Conservation (phyloP, 306 rosid genomes). For the Potentilla sterilis region DNA sequence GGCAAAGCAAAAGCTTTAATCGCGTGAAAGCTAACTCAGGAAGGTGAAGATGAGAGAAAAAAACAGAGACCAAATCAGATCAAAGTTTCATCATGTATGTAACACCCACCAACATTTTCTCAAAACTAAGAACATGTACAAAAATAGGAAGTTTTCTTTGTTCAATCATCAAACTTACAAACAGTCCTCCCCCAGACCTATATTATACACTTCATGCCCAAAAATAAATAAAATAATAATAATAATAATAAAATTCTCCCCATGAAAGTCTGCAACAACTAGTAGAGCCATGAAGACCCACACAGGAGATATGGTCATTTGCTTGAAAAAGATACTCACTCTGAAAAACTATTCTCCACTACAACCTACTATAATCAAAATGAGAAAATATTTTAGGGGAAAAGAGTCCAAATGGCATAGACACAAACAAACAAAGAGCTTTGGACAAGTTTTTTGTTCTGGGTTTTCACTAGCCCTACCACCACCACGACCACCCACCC, state of each 20-base stretch:
- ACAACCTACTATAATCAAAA: conserved; percentile 3
- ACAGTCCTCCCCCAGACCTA: conserved; percentile 12
- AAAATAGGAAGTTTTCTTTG: conserved; percentile 4
- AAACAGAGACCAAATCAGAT: not conserved
- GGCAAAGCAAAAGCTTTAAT: conserved; percentile 4
- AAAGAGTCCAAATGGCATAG: conserved; percentile 16
- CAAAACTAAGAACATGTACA: conserved; percentile 19
- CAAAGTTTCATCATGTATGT: conserved; percentile 1
- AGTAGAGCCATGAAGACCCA: conserved; percentile 15
- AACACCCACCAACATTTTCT: conserved; percentile 11
- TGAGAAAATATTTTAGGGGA: not conserved
- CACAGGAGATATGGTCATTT: conserved; percentile 27
- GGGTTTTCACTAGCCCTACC: conserved; percentile 40
- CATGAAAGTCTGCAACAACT: conserved; percentile 15
- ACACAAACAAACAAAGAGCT: conserved; percentile 26
- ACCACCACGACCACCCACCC: conserved; percentile 27
- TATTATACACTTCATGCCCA: conserved; percentile 8
- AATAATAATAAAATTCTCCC: not conserved
- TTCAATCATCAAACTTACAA: conserved; percentile 10
- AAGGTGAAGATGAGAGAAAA: too few species aligned
- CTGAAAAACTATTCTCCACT: conserved; percentile 26
- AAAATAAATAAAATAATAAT: not conserved
- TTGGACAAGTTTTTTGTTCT: conserved; percentile 22
- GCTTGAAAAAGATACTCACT: conserved; percentile 27
- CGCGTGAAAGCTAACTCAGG: conserved; percentile 9